Percentiles rank a stretch among this genome's conserved stretches.
Evolutionary conservation across 2,329 filamentous ascomycete species (phyloP).

Genomic region (Neonectria neomacrospora): DNA sequence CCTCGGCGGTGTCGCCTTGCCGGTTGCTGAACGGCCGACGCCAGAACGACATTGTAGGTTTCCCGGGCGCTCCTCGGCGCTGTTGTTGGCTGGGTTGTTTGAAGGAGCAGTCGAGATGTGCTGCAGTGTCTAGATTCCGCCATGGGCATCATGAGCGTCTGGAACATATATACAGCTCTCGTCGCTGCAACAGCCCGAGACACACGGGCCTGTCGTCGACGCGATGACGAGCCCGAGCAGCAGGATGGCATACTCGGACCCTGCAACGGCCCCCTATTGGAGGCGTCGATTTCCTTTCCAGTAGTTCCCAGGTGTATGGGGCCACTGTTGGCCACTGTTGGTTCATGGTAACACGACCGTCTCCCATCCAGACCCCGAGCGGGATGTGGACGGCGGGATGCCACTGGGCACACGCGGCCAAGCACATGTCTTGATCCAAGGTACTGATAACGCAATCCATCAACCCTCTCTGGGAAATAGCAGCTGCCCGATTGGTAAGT

Average conservation of each 20-base stretch:
- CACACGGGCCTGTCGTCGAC: not conserved
- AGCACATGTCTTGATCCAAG: conserved; percentile 20
- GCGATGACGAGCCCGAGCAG: conserved; percentile 11
- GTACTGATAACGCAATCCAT: conserved; percentile 26
- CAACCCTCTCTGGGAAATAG: not conserved
- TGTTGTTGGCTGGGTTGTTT: not conserved
- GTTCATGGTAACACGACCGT: conserved; percentile 14
- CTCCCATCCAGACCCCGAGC: conserved; percentile 4
- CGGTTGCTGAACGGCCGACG: conserved; percentile 33
- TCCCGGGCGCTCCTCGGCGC: not conserved
- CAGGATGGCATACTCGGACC: conserved; percentile 3
- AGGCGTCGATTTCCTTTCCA: not conserved
- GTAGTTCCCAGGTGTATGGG: not conserved
- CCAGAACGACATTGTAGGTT: conserved; percentile 31
- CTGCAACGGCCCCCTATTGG: not conserved
- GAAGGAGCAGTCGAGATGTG: not conserved
- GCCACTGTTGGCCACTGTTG: conserved; percentile 14
- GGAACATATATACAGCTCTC: conserved; percentile 2
- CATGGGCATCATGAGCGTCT: not conserved
- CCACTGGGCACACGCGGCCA: not conserved
- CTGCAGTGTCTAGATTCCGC: not conserved
- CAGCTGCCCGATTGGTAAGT: conserved; percentile 11
- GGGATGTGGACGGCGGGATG: conserved; percentile 19
- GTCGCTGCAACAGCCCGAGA: not conserved
- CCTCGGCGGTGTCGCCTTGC: conserved; percentile 20